These are phyloP conservation scores for Fraxinus anomala DNA, from an alignment of 257 asterid genomes.

Conservation along the genomic window DNA sequence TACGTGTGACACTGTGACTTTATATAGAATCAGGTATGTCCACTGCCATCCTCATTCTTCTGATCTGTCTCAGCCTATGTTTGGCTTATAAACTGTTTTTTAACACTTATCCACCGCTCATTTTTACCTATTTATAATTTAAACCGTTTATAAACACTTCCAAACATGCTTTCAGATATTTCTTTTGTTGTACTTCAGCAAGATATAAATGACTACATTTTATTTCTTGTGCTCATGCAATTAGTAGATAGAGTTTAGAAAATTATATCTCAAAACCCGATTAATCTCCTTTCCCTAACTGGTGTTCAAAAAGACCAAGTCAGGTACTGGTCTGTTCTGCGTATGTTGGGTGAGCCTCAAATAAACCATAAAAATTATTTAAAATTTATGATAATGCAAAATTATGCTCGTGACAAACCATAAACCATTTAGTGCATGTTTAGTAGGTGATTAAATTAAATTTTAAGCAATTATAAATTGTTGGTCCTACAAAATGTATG, in stretches of 20 bases:
- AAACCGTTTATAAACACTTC: too few species aligned
- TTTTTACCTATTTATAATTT: too few species aligned
- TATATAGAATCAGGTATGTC: conserved; percentile 1
- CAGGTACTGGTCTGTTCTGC: neutral
- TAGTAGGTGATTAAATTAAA: too few species aligned
- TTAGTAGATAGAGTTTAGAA: neutral
- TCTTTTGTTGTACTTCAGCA: neutral
- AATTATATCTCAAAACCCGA: neutral
- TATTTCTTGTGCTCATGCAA: neutral
- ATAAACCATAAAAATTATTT: neutral
- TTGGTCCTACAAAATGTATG: too few species aligned
- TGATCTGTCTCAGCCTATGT: neutral
- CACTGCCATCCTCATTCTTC: neutral
- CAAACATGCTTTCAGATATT: too few species aligned
- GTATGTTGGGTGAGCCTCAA: neutral
- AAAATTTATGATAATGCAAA: neutral
- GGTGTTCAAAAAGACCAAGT: neutral
- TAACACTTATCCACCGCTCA: too few species aligned
- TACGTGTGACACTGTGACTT: neutral
- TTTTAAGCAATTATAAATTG: too few species aligned
- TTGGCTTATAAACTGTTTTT: too few species aligned
- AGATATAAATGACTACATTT: neutral
- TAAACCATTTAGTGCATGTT: neutral
- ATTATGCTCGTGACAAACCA: neutral
- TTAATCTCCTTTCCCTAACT: neutral